These are phyloP conservation scores for Geotrichum restrictum DNA, from an alignment of 1,139 yeast species.

Conservation along the genomic window DNA sequence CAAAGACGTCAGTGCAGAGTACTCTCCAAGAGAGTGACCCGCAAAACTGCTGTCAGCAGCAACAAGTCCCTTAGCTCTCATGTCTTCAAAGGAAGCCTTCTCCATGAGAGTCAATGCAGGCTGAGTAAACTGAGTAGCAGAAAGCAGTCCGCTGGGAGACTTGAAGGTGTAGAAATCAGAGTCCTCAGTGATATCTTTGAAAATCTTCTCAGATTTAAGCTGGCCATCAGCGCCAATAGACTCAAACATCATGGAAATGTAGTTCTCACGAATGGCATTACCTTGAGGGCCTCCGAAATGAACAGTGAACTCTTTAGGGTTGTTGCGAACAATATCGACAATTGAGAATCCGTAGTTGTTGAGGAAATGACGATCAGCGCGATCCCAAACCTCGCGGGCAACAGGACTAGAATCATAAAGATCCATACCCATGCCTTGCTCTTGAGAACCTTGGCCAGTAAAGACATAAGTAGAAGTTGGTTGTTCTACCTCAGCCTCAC, in stretches of 20 bases:
- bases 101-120: conserved; percentile 99
- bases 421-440: conserved; percentile 99
- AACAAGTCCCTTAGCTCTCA: conserved; percentile 91
- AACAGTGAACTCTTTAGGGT: conserved; percentile 91
- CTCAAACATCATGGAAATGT: conserved; percentile 96
- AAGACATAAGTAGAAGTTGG: conserved; percentile 94
- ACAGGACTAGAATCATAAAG: conserved; percentile 84
- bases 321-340: conserved; percentile 88
- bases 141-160: conserved; percentile 90
- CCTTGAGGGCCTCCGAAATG: conserved; percentile 99
- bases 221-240: conserved; percentile 82
- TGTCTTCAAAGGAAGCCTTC: conserved; percentile 97
- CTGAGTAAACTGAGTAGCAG: conserved; percentile 98
- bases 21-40: conserved; percentile 98
- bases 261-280: conserved; percentile 88
- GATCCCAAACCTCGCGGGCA: conserved; percentile 95
- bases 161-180: conserved; percentile 84
- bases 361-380: conserved; percentile 90
- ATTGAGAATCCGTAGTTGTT: conserved; percentile 95
- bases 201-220: conserved; percentile 86
- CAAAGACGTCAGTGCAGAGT: conserved; percentile 92
- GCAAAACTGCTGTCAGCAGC: conserved; percentile 94
- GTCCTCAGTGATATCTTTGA: conserved; percentile 79
- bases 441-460: conserved; percentile 99
- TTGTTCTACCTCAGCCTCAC: conserved; percentile 98